A percentile compares a stretch with the other conserved stretches of the same genome.
Conservation (phyloP, 495 filamentous ascomycete species). For the Xylaria palmicola region DNA sequence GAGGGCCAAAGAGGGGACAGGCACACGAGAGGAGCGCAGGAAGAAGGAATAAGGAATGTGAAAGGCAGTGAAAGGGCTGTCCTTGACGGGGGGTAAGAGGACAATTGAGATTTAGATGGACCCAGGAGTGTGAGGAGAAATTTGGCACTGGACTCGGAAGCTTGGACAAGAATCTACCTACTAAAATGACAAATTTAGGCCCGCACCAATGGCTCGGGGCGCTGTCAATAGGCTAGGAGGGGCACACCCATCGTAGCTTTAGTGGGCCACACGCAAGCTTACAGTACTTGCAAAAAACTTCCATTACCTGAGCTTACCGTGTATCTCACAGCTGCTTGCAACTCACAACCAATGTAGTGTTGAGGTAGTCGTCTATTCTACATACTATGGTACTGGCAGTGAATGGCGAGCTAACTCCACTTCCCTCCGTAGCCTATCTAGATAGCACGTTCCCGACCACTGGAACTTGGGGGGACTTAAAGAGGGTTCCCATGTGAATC, state of each 20-base stretch:
- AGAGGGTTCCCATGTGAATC: no score
- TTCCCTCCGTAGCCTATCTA: no score
- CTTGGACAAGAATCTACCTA: background rate
- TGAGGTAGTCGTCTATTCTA: no score
- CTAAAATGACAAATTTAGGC: slow-evolving; percentile 14
- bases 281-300: background rate
- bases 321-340: no score
- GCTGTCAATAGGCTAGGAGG: no score
- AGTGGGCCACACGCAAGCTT: background rate
- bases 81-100: background rate
- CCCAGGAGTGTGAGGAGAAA: slow-evolving; percentile 3
- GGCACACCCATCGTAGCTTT: background rate
- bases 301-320: background rate
- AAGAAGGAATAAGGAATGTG: background rate
- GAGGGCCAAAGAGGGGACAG: background rate
- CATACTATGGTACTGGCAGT: no score
- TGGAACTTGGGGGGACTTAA: no score
- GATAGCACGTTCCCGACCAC: no score
- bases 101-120: slow-evolving; percentile 2
- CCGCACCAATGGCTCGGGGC: background rate
- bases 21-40: background rate
- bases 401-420: no score
- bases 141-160: slow-evolving; percentile 10
- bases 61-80: background rate
- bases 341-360: no score